These are phyloP conservation scores for Stenogyne calaminthoides DNA, from an alignment of 305 asterid species.

Conservation along the genomic window DNA sequence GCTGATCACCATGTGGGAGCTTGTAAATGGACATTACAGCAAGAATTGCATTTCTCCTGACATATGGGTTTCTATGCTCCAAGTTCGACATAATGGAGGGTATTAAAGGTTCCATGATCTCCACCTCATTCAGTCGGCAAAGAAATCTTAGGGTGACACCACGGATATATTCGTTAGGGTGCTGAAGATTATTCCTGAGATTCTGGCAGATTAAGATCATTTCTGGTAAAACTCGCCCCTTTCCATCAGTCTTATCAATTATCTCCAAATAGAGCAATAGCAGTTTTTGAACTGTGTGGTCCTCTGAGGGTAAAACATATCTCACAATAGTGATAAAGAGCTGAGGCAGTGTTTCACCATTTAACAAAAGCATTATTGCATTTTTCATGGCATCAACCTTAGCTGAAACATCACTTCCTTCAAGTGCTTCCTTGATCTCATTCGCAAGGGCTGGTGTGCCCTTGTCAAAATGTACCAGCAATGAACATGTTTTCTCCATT, in stretches of 20 bases:
- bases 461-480: conserved; percentile 92
- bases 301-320: conserved; percentile 89
- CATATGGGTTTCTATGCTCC: conserved; percentile 93
- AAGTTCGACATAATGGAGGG: conserved; percentile 85
- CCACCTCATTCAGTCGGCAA: conserved; percentile 88
- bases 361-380: conserved; percentile 90
- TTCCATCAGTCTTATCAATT: conserved; percentile 87
- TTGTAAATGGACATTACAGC: conserved; percentile 92
- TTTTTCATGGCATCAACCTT: conserved; percentile 95
- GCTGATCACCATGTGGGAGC: conserved; percentile 97
- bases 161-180: conserved; percentile 93
- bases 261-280: conserved; percentile 84
- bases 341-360: conserved; percentile 94
- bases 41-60: conserved; percentile 88
- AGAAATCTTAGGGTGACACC: conserved; percentile 97
- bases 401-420: conserved; percentile 78
- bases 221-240: conserved; percentile 87
- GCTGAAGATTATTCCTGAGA: conserved; percentile 85
- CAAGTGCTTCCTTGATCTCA: conserved; percentile 98
- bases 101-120: conserved; percentile 87
- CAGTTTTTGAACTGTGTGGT: conserved; percentile 92
- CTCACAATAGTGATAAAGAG: conserved; percentile 90
- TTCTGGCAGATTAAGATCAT: conserved; percentile 96
- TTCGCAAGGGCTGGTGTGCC: conserved; percentile 88
- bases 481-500: conserved; percentile 92